Conservation (phyloP, 805 yeast genomes). For the Starmerella floricola region DNA sequence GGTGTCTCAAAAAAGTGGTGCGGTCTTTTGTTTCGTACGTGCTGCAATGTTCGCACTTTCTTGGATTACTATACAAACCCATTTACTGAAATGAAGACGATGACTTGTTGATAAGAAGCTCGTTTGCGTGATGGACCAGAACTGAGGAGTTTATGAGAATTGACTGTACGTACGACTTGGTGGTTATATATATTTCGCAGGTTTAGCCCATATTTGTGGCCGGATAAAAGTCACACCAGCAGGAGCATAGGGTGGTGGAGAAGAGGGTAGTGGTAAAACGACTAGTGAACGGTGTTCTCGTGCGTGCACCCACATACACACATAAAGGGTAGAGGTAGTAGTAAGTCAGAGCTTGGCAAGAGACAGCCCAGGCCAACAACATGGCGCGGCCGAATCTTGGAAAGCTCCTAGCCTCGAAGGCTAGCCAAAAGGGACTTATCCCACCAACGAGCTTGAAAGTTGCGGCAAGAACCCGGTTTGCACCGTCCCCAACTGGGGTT, state of each 20-base stretch:
- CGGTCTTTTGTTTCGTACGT: slow-evolving; percentile 1
- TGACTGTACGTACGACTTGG: no score
- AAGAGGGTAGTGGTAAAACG: no score
- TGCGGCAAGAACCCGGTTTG: slow-evolving; percentile 82
- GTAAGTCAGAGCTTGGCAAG: no score
- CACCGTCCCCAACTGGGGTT: slow-evolving; percentile 96
- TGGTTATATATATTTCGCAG: no score
- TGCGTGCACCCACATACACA: no score
- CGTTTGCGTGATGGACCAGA: background rate
- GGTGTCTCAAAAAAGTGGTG: background rate
- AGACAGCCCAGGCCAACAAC: no score
- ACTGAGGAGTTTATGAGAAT: background rate
- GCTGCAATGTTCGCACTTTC: background rate
- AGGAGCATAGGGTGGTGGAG: background rate
- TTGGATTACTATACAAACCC: background rate
- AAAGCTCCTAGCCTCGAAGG: slow-evolving; percentile 15
- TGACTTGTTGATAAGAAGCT: background rate
- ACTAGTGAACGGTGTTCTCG: no score
- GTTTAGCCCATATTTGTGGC: no score
- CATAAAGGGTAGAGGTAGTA: no score
- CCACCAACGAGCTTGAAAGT: background rate
- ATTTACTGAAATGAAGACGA: background rate
- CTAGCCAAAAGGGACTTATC: background rate
- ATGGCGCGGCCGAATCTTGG: slow-evolving; percentile 21
- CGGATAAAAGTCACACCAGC: no score